These are phyloP conservation scores for Tanacetum coccineum DNA, from an alignment of 129 eudicot species.

Conservation along the genomic window DNA sequence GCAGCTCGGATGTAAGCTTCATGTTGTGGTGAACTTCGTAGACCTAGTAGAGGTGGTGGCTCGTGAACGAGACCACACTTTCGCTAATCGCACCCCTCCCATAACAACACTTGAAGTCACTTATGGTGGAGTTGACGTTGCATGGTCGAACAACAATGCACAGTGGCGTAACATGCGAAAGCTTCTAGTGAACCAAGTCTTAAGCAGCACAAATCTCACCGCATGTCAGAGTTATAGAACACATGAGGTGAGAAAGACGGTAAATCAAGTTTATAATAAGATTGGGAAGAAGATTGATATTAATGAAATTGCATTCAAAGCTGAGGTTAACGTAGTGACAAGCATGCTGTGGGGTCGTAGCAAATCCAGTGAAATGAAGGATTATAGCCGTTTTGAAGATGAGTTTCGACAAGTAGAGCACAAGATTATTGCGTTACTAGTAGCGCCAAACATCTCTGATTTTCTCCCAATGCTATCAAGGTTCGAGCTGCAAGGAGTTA, in stretches of 20 bases:
- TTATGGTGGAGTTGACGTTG: constrained; percentile 3
- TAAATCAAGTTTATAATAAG: constrained; percentile 5
- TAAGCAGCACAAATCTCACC: constrained; percentile 22
- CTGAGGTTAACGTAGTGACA: constrained; percentile 14
- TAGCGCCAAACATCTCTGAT: constrained; percentile 28
- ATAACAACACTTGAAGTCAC: neutral
- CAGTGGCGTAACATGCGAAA: constrained; percentile 37
- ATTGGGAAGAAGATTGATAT: constrained; percentile 4
- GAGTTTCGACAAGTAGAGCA: constrained; percentile 25
- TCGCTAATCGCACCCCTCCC: constrained; percentile 15
- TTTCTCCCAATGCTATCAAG: constrained; percentile 24
- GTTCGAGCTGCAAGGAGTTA: constrained; percentile 26
- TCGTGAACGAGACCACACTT: constrained; percentile 15
- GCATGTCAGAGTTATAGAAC: neutral
- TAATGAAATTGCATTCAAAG: constrained; percentile 11
- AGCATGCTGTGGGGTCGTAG: constrained; percentile 26
- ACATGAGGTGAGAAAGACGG: constrained; percentile 26
- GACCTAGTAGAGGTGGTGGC: constrained; percentile 20
- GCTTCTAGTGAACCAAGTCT: constrained; percentile 22
- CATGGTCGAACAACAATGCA: constrained; percentile 11
- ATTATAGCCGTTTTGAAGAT: neutral
- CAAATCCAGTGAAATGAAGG: constrained; percentile 16
- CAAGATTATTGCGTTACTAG: constrained; percentile 13
- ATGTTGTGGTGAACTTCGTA: constrained; percentile 20
- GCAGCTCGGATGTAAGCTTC: constrained; percentile 30